Evolutionary conservation across 805 yeast species (phyloP).

Genomic region (Priceomyces carsonii): DNA sequence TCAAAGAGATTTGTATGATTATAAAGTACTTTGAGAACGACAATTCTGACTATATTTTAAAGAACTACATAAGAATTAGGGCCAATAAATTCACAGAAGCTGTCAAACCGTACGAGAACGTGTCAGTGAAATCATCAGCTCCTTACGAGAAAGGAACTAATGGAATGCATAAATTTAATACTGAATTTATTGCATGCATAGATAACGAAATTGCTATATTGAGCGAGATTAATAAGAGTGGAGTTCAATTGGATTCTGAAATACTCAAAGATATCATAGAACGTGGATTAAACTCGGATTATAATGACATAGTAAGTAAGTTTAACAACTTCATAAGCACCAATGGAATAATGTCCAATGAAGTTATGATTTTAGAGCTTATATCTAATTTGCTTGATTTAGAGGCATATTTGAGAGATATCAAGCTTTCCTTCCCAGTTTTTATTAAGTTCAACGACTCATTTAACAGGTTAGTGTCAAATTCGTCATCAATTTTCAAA

Average conservation of each 20-base stretch:
- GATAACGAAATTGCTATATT: constrained; percentile 51
- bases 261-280: constrained; percentile 39
- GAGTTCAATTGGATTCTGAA: constrained; percentile 32
- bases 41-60: constrained; percentile 13
- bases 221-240: constrained; percentile 33
- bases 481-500: constrained; percentile 44
- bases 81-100: constrained; percentile 37
- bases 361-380: constrained; percentile 37
- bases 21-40: constrained; percentile 43
- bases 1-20: constrained; percentile 40
- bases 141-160: constrained; percentile 64
- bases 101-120: constrained; percentile 47
- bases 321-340: constrained; percentile 16
- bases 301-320: constrained; percentile 13
- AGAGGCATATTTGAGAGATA: constrained; percentile 16
- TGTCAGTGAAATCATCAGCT: constrained; percentile 38
- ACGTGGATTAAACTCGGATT: constrained; percentile 12
- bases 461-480: constrained; percentile 18
- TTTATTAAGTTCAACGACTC: constrained; percentile 13
- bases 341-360: constrained; percentile 20
- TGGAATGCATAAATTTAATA: constrained; percentile 56
- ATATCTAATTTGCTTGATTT: constrained; percentile 43
- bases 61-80: constrained; percentile 21
- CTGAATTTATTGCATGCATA: constrained; percentile 50
- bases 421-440: constrained; percentile 10